Base-by-base conservation (phyloP, 1,284 basidiomycete species). In the Leccinum pallidistipes region DNA sequence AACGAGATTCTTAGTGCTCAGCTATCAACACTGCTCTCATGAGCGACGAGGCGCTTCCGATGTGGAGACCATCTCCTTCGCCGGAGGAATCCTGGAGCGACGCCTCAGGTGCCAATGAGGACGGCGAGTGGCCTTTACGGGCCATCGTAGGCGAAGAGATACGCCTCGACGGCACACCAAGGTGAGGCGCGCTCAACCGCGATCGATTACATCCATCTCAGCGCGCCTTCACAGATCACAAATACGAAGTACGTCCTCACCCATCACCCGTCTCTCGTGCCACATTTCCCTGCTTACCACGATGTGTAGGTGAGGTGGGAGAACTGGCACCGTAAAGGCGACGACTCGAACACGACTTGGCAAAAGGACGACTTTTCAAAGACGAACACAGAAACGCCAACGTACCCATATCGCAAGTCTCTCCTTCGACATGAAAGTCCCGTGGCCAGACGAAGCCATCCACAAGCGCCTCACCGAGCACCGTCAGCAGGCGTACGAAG, bases 261-360 rank as follows among this genome's bases (percentile, higher is more conserved):
- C 24, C 10, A 38, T 31, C 40, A 14, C 40, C n/a, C 34, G 16
- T 16, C 12, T 54, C 4, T 7, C 6, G 2, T 21, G 12, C 2
- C 7, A 12, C 47, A 10, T 58, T 16, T 8, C 54, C 12, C 21
- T 31, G 12, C 49, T 62, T 18, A 61, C 55, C 38, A 43, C 32
- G 27, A 55, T 43, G 71, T 67, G 64, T 74, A 79, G 79, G 71
- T 80, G 31, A 76, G 72, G 66, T 79, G 78, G 78, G 68, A 38
- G 16, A 59, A 76, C 54, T 80, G 78, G 78, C 64, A 68, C 16
- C 77, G 79, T 45, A 24, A 21, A 14, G 77, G 45, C 12, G 45
- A 80, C 60, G 76, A 72, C 10, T 76, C 78, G 27, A 78, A 79
- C 61, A 80, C 79, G 18, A 80, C 79, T 12, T 80, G 79, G 79